Conservation (phyloP, 148 eudicot species). For the Camellia granthamiana region DNA sequence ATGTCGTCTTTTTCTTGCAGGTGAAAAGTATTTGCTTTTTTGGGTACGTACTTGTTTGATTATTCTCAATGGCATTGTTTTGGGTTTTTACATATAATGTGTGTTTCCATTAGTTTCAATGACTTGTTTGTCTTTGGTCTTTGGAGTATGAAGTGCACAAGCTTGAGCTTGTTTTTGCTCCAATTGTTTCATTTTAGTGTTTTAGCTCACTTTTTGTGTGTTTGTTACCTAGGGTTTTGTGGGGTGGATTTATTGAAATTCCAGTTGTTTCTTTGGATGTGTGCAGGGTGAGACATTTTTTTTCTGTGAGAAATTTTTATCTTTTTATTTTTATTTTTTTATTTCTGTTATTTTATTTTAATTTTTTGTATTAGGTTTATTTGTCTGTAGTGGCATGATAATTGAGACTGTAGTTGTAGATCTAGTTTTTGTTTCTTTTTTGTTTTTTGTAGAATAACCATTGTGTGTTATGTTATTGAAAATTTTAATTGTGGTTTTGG, state of each 20-base stretch:
- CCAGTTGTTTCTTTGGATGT: not conserved
- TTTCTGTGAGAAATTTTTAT: not conserved
- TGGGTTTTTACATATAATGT: not conserved
- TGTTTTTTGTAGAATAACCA: not conserved
- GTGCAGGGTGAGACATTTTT: not conserved
- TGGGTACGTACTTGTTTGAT: not conserved
- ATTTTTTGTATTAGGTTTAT: not conserved
- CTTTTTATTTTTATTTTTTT: not conserved
- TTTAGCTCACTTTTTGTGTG: not conserved
- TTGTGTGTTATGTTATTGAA: not conserved
- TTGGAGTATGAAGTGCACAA: not conserved
- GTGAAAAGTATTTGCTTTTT: not conserved
- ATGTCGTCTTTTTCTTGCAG: not conserved
- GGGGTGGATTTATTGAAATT: slow-evolving; percentile 1
- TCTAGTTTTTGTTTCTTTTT: not conserved
- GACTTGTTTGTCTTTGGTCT: not conserved
- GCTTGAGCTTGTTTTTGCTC: not conserved
- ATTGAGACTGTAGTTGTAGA: not conserved
- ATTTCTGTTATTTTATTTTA: not conserved
- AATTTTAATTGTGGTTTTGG: not conserved
- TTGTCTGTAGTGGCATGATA: not conserved
- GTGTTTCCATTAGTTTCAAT: not conserved
- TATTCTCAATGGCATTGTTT: not conserved
- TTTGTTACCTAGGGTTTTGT: not conserved
- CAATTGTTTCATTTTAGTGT: not conserved